phyloP scores from a whole-genome alignment of 768 basidiomycete genomes.

The Polyporus arcularius region DNA sequence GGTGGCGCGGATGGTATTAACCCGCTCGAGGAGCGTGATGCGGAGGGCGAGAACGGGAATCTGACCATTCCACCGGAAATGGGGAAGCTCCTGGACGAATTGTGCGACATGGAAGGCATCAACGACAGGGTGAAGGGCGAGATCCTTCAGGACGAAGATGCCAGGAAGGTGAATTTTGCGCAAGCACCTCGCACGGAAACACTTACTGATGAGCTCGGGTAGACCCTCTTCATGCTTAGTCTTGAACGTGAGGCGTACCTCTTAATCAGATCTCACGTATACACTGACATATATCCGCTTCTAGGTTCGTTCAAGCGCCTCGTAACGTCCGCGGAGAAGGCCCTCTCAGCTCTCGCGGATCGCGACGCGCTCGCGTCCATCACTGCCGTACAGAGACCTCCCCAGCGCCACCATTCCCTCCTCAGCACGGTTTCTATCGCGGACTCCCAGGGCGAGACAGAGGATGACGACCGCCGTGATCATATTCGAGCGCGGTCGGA shows the following conservation, averaged over 20 bases:
- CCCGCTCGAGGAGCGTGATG: constrained; percentile 4
- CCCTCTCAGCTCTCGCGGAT: constrained; percentile 19
- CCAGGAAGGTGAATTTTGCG: constrained; percentile 39
- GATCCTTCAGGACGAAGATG: constrained; percentile 44
- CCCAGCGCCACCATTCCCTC: not conserved
- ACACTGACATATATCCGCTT: no score
- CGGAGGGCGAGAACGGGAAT: constrained; percentile 8
- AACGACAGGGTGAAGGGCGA: constrained; percentile 38
- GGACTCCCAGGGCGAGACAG: not conserved
- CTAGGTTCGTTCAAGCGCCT: constrained; percentile 21
- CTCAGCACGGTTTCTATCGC: not conserved
- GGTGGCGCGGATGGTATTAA: constrained; percentile 1
- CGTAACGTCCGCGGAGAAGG: constrained; percentile 21
- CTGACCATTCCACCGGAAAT: constrained; percentile 30
- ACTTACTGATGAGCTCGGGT: not conserved
- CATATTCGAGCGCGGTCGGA: not conserved
- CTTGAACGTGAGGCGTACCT: constrained; percentile 45
- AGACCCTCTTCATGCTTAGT: constrained; percentile 47
- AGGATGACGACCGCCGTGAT: not conserved
- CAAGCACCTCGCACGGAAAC: not conserved
- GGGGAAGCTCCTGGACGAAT: constrained; percentile 42
- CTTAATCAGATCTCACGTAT: no score
- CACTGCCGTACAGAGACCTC: not conserved
- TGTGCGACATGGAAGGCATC: constrained; percentile 35
- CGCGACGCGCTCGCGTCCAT: constrained; percentile 16